phyloP scores from a whole-genome alignment of 768 basidiomycete species.

The Candolleomyces aberdarensis region DNA sequence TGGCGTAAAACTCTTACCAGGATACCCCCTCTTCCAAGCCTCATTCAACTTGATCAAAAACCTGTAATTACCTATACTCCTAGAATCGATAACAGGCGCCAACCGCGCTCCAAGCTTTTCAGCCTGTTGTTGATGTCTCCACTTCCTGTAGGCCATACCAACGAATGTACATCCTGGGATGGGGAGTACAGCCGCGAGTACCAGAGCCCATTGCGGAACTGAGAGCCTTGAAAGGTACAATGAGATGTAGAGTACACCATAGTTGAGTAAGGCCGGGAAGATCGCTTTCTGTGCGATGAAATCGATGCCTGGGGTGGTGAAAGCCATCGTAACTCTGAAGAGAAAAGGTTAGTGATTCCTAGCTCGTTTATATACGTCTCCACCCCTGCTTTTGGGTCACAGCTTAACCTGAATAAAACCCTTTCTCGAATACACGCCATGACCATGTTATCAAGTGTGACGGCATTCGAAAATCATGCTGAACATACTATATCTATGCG shows the following conservation, averaged over 20 bases:
- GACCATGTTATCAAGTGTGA: too few species aligned
- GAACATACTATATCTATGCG: too few species aligned
- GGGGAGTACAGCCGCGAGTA: neutral
- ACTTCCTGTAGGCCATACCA: constrained; percentile 8
- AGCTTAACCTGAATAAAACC: too few species aligned
- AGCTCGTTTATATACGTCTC: too few species aligned
- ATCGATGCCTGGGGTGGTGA: constrained; percentile 32
- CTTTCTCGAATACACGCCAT: too few species aligned
- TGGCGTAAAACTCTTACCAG: constrained; percentile 30
- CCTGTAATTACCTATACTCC: constrained; percentile 43
- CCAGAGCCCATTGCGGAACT: constrained; percentile 1
- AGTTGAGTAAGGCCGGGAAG: constrained; percentile 4
- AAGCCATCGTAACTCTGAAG: constrained; percentile 1
- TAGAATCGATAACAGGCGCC: constrained; percentile 35
- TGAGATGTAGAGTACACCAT: neutral
- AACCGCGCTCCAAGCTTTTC: constrained; percentile 43
- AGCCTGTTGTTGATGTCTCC: constrained; percentile 35
- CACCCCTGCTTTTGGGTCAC: too few species aligned
- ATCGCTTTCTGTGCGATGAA: constrained; percentile 20
- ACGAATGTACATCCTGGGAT: neutral
- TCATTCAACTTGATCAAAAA: constrained; percentile 32
- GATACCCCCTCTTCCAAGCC: constrained; percentile 45
- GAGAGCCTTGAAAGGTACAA: neutral
- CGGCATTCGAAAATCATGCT: too few species aligned
- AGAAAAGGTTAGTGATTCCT: too few species aligned